Conservation (phyloP, 345 rosid genomes). For the Rhodamnia rubescens region DNA sequence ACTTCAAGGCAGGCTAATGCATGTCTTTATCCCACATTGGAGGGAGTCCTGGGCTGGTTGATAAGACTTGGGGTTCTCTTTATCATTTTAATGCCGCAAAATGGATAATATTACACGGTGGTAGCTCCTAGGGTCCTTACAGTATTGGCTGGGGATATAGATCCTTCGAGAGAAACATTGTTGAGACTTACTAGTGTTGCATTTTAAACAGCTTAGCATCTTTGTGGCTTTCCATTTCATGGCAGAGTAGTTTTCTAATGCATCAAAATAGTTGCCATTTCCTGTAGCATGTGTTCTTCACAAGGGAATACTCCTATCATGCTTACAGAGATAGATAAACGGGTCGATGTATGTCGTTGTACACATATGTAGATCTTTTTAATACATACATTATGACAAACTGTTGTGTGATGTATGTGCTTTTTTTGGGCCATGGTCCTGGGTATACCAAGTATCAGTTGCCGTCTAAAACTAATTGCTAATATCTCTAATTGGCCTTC, state of each 20-base stretch:
- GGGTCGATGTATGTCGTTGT: background rate
- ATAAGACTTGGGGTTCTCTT: too few species aligned
- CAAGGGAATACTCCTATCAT: background rate
- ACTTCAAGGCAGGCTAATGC: too few species aligned
- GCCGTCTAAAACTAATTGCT: background rate
- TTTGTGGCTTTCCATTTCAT: background rate
- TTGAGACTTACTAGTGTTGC: background rate
- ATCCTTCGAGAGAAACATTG: background rate
- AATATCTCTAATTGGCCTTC: background rate
- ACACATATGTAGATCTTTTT: background rate
- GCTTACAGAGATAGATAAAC: background rate
- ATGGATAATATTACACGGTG: too few species aligned
- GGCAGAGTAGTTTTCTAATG: background rate
- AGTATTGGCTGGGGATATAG: background rate
- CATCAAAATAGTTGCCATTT: background rate
- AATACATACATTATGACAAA: background rate
- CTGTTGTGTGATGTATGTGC: background rate
- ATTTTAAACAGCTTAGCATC: background rate
- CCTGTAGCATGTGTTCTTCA: background rate
- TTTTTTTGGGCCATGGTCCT: background rate
- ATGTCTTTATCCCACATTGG: too few species aligned
- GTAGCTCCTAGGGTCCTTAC: too few species aligned
- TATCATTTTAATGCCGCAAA: too few species aligned
- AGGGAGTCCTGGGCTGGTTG: too few species aligned
- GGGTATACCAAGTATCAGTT: background rate